Conservation (phyloP, 148 eudicot genomes). For the Rhododendron ovatum region DNA sequence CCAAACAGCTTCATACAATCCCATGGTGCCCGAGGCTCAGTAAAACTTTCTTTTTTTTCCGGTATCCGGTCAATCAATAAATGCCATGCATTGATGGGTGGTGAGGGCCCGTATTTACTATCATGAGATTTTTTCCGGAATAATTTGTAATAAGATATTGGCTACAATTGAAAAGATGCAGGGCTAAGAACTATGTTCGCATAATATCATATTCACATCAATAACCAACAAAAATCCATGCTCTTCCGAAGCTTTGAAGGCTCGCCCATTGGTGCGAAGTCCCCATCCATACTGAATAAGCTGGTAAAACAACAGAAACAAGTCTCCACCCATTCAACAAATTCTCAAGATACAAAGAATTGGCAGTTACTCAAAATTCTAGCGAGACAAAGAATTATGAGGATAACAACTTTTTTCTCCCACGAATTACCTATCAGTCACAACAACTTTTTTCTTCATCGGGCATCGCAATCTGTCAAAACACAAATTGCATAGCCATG, state of each 20-base stretch:
- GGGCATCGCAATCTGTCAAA: constrained; percentile 60
- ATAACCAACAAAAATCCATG: constrained; percentile 86
- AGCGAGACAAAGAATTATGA: not conserved
- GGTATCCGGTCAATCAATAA: not conserved
- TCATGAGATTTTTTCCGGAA: no score
- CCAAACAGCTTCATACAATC: not conserved
- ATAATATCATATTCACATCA: constrained; percentile 32
- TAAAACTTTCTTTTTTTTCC: not conserved
- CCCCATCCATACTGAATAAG: constrained; percentile 99
- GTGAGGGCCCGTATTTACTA: no score
- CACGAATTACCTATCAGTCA: constrained; percentile 69
- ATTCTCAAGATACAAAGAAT: not conserved
- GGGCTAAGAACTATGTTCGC: no score
- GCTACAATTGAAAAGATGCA: no score
- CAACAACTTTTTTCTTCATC: constrained; percentile 71
- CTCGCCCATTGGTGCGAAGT: constrained; percentile 85
- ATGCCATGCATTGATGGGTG: no score
- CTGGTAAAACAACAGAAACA: constrained; percentile 30
- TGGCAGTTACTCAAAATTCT: no score
- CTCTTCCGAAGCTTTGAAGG: constrained; percentile 72
- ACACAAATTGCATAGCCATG: constrained; percentile 5
- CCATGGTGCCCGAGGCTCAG: not conserved
- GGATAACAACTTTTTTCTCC: not conserved
- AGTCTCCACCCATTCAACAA: not conserved
- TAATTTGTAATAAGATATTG: no score